Conservation (phyloP, 179 eudicot genomes). For the Camellia oleifera region DNA sequence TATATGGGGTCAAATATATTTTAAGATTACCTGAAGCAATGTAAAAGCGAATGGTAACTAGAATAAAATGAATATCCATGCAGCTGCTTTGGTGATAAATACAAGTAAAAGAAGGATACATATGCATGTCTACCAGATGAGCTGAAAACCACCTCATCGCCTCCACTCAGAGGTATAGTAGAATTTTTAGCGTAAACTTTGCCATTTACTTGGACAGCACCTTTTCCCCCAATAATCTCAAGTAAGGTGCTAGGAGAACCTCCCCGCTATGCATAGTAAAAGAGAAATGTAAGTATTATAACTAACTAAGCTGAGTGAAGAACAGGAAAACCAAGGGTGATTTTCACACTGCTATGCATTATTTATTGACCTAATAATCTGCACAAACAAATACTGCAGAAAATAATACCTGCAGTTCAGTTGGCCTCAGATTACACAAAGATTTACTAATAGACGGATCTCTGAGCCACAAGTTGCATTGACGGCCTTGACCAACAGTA, state of each 20-base stretch:
- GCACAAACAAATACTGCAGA: neutral
- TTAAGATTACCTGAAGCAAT: neutral
- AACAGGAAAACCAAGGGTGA: neutral
- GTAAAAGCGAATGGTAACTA: neutral
- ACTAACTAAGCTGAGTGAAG: neutral
- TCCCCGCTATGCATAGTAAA: conserved; percentile 33
- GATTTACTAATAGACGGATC: conserved; percentile 69
- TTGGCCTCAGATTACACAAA: conserved; percentile 72
- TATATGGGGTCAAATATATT: neutral
- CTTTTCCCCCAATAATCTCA: conserved; percentile 64
- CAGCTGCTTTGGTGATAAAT: neutral
- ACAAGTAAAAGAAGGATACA: conserved; percentile 57
- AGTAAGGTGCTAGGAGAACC: conserved; percentile 47
- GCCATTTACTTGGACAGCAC: conserved; percentile 70
- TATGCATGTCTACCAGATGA: conserved; percentile 67
- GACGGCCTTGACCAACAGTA: conserved; percentile 85
- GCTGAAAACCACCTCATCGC: conserved; percentile 81
- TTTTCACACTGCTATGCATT: neutral
- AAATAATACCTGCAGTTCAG: conserved; percentile 42
- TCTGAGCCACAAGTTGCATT: conserved; percentile 64
- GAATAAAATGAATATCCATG: neutral
- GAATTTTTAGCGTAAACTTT: conserved; percentile 49
- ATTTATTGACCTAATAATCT: neutral
- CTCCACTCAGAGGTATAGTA: conserved; percentile 49
- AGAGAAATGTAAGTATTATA: neutral